phyloP scores from a whole-genome alignment of 305 asterid genomes.

The Ajuga reptans region DNA sequence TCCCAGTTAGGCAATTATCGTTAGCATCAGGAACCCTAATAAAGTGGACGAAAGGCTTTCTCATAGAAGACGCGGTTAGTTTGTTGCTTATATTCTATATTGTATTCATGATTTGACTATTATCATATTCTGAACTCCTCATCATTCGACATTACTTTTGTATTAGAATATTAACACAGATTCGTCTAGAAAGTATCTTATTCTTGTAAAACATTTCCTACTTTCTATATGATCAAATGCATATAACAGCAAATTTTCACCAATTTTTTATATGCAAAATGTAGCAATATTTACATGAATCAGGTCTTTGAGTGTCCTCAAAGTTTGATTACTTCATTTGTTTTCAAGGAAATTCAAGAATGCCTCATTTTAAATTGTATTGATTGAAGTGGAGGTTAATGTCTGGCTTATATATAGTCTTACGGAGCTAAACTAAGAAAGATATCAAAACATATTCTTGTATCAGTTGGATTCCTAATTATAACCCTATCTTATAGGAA shows the following conservation, averaged over 20 bases:
- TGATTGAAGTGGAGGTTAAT: not conserved
- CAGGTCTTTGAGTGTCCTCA: not conserved
- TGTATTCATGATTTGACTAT: not conserved
- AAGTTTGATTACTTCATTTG: not conserved
- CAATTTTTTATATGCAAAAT: not conserved
- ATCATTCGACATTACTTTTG: not conserved
- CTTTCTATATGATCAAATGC: not conserved
- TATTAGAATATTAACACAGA: not conserved
- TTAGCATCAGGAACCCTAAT: conserved; percentile 70
- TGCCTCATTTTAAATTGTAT: not conserved
- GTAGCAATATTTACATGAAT: not conserved
- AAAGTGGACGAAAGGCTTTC: conserved; percentile 88
- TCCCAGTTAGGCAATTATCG: conserved; percentile 71
- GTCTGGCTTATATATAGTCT: not conserved
- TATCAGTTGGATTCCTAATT: not conserved
- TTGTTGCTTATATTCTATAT: not conserved
- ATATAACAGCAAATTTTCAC: not conserved
- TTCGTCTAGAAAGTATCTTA: not conserved
- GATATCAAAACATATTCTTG: not conserved
- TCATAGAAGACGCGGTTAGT: conserved; percentile 66
- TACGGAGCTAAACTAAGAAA: not conserved
- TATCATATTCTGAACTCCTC: not conserved
- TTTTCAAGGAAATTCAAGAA: not conserved
- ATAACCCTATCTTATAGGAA: not conserved
- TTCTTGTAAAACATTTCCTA: not conserved